Evolutionary conservation across 257 asterid genomes (phyloP).

Genomic region (Nicotiana paniculata): DNA sequence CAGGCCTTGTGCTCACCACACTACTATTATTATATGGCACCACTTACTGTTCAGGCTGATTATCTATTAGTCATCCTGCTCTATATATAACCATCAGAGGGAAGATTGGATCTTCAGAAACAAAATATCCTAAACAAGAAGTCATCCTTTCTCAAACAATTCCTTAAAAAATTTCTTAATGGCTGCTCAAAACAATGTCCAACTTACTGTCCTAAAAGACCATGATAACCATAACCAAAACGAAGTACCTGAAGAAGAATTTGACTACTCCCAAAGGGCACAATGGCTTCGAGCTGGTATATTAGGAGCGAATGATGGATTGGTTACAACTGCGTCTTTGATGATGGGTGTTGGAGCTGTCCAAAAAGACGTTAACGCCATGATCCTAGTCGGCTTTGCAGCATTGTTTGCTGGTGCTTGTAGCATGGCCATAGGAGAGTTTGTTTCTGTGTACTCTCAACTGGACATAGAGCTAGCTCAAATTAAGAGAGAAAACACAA

Average conservation of each 20-base stretch:
- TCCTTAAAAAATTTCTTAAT: slow-evolving; percentile 16
- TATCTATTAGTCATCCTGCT: neutral
- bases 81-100: slow-evolving; percentile 35
- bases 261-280: slow-evolving; percentile 53
- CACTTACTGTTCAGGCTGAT: neutral
- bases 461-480: slow-evolving; percentile 61
- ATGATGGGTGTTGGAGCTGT: slow-evolving; percentile 78
- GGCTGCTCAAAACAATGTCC: slow-evolving; percentile 41
- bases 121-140: neutral
- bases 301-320: slow-evolving; percentile 71
- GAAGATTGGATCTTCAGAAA: slow-evolving; percentile 2
- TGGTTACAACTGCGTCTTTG: slow-evolving; percentile 53
- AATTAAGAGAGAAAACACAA: slow-evolving; percentile 30
- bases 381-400: slow-evolving; percentile 57
- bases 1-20: slow-evolving; percentile 31
- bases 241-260: slow-evolving; percentile 23
- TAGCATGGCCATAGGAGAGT: slow-evolving; percentile 85
- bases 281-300: slow-evolving; percentile 77
- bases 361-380: slow-evolving; percentile 39
- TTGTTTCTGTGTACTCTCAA: slow-evolving; percentile 63
- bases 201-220: slow-evolving; percentile 21
- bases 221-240: slow-evolving; percentile 4
- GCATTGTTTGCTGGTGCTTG: slow-evolving; percentile 66
- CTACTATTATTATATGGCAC: slow-evolving; percentile 1
- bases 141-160: neutral